phyloP scores from a whole-genome alignment of 2,329 filamentous ascomycete genomes.

The Scortechinia acanthostroma region DNA sequence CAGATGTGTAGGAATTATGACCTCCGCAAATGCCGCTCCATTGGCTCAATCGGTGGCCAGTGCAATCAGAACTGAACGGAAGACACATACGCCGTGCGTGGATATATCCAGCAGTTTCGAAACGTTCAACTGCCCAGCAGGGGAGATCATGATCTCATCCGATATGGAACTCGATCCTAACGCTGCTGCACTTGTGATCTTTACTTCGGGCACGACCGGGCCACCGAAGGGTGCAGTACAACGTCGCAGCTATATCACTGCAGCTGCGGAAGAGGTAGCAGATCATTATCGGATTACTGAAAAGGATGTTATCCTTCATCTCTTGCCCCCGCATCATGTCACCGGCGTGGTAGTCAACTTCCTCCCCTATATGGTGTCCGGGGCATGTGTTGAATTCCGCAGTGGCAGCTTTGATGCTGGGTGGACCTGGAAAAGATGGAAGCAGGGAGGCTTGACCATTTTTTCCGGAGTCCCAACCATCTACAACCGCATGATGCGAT shows the following conservation, averaged over 20 bases:
- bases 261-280: slow-evolving; percentile 6
- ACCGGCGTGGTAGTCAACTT: slow-evolving; percentile 22
- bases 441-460: slow-evolving; percentile 18
- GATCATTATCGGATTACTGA: slow-evolving; percentile 19
- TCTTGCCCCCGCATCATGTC: slow-evolving; percentile 22
- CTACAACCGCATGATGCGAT: slow-evolving; percentile 20
- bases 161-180: neutral
- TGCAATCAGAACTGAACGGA: too few relatives aligned
- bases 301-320: slow-evolving; percentile 20
- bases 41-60: too few relatives aligned
- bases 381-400: slow-evolving; percentile 20
- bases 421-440: slow-evolving; percentile 22
- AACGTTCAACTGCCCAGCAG: too few relatives aligned
- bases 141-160: neutral
- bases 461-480: slow-evolving; percentile 24
- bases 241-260: neutral
- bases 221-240: neutral
- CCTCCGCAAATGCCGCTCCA: too few relatives aligned
- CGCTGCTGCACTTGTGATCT: neutral
- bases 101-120: too few relatives aligned
- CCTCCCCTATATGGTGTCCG: slow-evolving; percentile 20
- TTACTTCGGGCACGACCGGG: neutral
- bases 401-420: slow-evolving; percentile 21
- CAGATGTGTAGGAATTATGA: too few relatives aligned
- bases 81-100: too few relatives aligned